phyloP scores from a whole-genome alignment of 2,329 filamentous ascomycete species.

The Zymoseptoria ardabiliae region DNA sequence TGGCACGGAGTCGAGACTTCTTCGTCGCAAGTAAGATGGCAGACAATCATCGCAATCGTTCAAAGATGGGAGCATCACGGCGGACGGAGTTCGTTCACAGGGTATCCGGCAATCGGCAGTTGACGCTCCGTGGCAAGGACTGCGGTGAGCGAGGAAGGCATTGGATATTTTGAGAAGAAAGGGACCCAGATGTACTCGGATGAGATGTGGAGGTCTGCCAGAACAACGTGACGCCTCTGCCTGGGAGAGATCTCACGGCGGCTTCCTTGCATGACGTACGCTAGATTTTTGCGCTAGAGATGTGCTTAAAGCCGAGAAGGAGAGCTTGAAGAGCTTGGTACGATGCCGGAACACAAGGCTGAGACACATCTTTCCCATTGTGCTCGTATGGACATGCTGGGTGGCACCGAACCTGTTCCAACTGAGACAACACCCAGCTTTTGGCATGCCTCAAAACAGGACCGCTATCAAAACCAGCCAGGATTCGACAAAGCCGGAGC shows the following conservation, averaged over 20 bases:
- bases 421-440: neutral
- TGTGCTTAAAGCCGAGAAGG: neutral
- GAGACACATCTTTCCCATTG: neutral
- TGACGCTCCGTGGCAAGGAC: neutral
- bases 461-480: slow-evolving; percentile 10
- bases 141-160: neutral
- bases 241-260: neutral
- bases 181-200: neutral
- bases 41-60: slow-evolving; percentile 52
- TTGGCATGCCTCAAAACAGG: neutral
- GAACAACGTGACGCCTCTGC: neutral
- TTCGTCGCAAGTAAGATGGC: slow-evolving; percentile 42
- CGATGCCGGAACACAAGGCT: neutral
- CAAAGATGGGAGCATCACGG: slow-evolving; percentile 28
- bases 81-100: neutral
- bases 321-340: neutral
- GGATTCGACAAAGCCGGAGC: slow-evolving; percentile 16
- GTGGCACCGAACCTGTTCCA: neutral
- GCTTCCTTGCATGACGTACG: neutral
- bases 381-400: neutral
- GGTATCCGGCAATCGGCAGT: neutral
- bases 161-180: neutral
- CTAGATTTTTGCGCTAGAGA: neutral
- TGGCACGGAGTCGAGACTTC: slow-evolving; percentile 38
- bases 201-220: neutral